phyloP scores from a whole-genome alignment of 306 rosid genomes.

The Trifolium pratense region DNA sequence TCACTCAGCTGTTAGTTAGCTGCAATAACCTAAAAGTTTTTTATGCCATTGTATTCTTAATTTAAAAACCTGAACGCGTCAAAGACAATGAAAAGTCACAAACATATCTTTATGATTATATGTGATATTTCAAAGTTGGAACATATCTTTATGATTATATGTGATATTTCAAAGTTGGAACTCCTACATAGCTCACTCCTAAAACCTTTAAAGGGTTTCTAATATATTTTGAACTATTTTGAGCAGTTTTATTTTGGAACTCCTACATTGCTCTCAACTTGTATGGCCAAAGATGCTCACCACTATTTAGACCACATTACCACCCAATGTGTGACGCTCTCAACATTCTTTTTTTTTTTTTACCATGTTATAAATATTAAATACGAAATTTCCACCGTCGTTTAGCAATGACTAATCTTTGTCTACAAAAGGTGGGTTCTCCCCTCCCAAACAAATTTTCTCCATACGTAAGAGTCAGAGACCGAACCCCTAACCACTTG shows the following conservation, averaged over 20 bases:
- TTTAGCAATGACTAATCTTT: no score
- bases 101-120: background rate
- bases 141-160: background rate
- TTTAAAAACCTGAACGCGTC: background rate
- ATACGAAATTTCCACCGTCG: no score
- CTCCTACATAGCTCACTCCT: background rate
- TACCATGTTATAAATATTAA: no score
- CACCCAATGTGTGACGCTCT: background rate
- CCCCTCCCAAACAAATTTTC: no score
- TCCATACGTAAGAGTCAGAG: no score
- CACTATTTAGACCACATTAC: background rate
- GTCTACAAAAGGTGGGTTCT: no score
- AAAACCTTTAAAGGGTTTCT: background rate
- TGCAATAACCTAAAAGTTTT: background rate
- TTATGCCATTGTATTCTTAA: background rate
- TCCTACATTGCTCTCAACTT: background rate
- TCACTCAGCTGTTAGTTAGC: background rate
- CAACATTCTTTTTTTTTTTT: background rate
- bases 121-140: background rate
- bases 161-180: background rate
- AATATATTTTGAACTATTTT: no score
- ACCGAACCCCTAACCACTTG: no score
- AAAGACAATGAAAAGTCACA: background rate
- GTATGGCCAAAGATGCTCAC: background rate
- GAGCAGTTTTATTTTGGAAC: background rate